phyloP scores from a whole-genome alignment of 1,139 yeast genomes.

The Kodamaea derodonti region DNA sequence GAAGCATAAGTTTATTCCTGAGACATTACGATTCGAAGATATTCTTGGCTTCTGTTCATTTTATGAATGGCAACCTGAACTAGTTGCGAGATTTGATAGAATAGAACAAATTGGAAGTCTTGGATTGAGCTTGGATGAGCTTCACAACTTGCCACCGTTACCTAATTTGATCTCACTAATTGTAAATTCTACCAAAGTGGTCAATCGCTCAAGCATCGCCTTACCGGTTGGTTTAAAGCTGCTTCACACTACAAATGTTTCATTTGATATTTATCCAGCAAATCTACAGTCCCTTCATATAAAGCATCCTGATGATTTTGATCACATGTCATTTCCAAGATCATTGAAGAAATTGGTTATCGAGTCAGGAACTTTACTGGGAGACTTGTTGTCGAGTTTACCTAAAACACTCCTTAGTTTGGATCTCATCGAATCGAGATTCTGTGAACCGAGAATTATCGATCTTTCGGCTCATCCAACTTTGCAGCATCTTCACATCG shows the following conservation, averaged over 20 bases:
- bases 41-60: background rate
- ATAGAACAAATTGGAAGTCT: background rate
- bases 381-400: background rate
- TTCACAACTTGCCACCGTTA: background rate
- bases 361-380: background rate
- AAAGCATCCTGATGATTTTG: background rate
- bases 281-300: background rate
- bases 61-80: background rate
- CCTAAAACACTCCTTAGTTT: background rate
- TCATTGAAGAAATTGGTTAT: background rate
- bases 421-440: background rate
- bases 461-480: background rate
- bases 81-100: background rate
- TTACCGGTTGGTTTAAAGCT: background rate
- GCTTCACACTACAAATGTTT: background rate
- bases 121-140: background rate
- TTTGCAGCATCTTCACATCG: background rate
- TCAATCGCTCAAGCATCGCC: background rate
- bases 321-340: background rate
- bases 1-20: background rate
- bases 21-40: background rate
- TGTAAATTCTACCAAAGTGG: background rate
- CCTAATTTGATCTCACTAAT: background rate
- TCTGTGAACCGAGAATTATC: background rate
- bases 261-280: background rate